Percentiles rank a stretch among this genome's conserved stretches.
These are phyloP conservation scores for Novymonas esmeraldas DNA, from an alignment of 208 protist genomes.

Conservation along the genomic window DNA sequence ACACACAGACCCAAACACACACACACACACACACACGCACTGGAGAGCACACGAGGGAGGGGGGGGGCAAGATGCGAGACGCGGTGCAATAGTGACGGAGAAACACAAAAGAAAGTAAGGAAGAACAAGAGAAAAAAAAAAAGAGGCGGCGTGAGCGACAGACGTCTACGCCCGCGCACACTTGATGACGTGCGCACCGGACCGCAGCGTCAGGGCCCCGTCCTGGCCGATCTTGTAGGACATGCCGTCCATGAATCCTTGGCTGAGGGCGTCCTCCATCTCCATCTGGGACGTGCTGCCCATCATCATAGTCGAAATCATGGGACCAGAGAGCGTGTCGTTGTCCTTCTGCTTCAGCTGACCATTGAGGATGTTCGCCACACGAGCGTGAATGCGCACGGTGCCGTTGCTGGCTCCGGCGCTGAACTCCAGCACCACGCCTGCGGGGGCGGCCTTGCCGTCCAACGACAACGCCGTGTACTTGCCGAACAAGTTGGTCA, in stretches of 20 bases:
- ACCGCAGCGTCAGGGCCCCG: constrained; percentile 29
- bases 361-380: constrained; percentile 50
- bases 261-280: constrained; percentile 35
- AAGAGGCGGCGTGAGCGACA: not conserved
- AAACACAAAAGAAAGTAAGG: not conserved
- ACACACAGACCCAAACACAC: no score
- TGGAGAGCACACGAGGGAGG: no score
- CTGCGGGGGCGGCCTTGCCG: constrained; percentile 8
- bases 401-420: not conserved
- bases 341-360: constrained; percentile 20
- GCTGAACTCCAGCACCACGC: constrained; percentile 21
- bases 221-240: constrained; percentile 14
- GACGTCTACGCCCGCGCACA: constrained; percentile 20
- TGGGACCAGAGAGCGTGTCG: constrained; percentile 34
- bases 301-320: constrained; percentile 54
- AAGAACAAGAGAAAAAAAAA: not conserved
- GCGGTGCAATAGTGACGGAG: constrained; percentile 9
- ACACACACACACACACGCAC: no score
- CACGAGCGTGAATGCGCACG: constrained; percentile 19
- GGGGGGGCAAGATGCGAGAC: not conserved
- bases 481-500: constrained; percentile 31
- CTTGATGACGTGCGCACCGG: constrained; percentile 26
- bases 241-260: constrained; percentile 42
- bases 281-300: constrained; percentile 23
- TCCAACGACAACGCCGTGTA: constrained; percentile 38